Evolutionary conservation across 176 grass and related monocot species (phyloP).

Genomic region (Aegilops speltoides): DNA sequence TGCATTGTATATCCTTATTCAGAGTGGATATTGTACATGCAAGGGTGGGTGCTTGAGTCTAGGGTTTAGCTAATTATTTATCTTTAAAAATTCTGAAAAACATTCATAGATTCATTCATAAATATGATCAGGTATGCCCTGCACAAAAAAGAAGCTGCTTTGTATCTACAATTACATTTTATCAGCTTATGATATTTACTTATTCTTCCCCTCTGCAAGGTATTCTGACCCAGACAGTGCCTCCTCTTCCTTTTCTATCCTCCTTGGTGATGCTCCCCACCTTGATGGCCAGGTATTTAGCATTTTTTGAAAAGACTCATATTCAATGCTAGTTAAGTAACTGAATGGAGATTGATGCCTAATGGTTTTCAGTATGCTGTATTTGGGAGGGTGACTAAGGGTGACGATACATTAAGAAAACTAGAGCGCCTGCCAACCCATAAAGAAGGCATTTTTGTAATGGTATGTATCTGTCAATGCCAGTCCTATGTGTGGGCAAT

Average conservation of each 20-base stretch:
- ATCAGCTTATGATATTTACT: background rate
- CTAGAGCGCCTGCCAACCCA: conserved; percentile 78
- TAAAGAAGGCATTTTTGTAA: conserved; percentile 92
- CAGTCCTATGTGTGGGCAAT: background rate
- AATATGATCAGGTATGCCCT: too few species aligned
- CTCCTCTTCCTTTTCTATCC: conserved; percentile 89
- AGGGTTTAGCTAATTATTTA: too few species aligned
- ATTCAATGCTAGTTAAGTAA: background rate
- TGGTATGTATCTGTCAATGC: conserved; percentile 48
- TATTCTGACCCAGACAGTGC: conserved; percentile 91
- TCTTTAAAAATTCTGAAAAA: too few species aligned
- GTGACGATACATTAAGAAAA: conserved; percentile 80
- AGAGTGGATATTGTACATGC: too few species aligned
- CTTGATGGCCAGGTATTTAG: conserved; percentile 83
- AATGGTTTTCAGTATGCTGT: conserved; percentile 78
- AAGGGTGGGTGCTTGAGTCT: too few species aligned
- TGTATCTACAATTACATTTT: background rate
- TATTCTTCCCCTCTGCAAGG: conserved; percentile 41
- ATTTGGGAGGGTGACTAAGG: conserved; percentile 93
- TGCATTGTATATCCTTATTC: background rate
- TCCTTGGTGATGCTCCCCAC: conserved; percentile 85
- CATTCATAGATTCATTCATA: too few species aligned
- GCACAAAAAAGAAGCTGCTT: background rate
- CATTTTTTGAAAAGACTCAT: background rate
- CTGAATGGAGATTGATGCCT: conserved; percentile 17